Evolutionary conservation across 805 yeast species (phyloP).

Genomic region (Cyberlindnera samutprakarnensis): DNA sequence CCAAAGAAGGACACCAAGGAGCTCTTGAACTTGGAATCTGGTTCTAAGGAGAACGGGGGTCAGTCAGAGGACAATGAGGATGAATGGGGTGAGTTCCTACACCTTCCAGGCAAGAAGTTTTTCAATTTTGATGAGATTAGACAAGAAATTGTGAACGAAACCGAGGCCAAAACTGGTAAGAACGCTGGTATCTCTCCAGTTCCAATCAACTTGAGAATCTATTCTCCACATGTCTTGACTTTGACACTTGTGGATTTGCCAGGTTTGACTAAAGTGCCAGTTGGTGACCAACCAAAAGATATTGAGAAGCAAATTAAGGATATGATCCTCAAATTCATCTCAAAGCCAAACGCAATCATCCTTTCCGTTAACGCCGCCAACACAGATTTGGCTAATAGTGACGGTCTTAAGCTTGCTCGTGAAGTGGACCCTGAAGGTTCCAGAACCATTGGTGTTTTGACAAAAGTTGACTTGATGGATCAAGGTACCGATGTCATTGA

Average conservation of each 20-base stretch:
- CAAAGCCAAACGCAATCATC: slow-evolving; percentile 92
- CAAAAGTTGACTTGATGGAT: slow-evolving; percentile 96
- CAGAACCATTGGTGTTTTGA: slow-evolving; percentile 93
- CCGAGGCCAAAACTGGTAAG: slow-evolving; percentile 74
- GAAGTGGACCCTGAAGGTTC: slow-evolving; percentile 97
- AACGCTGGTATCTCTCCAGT: slow-evolving; percentile 86
- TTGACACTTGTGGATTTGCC: slow-evolving; percentile 94
- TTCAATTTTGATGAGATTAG: slow-evolving; percentile 86
- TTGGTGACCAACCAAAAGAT: slow-evolving; percentile 97
- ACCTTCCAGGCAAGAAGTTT: slow-evolving; percentile 81
- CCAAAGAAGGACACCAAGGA: slow-evolving; percentile 20
- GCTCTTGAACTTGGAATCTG: slow-evolving; percentile 27
- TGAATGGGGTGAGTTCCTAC: slow-evolving; percentile 98
- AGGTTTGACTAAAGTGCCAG: slow-evolving; percentile 96
- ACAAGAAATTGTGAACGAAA: slow-evolving; percentile 84
- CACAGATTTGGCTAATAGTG: slow-evolving; percentile 95
- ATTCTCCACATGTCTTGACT: slow-evolving; percentile 89
- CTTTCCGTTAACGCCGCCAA: slow-evolving; percentile 94
- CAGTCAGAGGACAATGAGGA: slow-evolving; percentile 62
- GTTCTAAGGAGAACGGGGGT: slow-evolving; percentile 34
- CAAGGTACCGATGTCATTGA: slow-evolving; percentile 96
- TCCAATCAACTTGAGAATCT: slow-evolving; percentile 90
- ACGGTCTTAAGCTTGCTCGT: slow-evolving; percentile 91
- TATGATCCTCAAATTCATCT: slow-evolving; percentile 85
- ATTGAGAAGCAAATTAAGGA: slow-evolving; percentile 92